Percentiles rank a stretch among this genome's conserved stretches.
phyloP scores from a whole-genome alignment of 1,139 yeast species.

The Saccharomyces hybrid region DNA sequence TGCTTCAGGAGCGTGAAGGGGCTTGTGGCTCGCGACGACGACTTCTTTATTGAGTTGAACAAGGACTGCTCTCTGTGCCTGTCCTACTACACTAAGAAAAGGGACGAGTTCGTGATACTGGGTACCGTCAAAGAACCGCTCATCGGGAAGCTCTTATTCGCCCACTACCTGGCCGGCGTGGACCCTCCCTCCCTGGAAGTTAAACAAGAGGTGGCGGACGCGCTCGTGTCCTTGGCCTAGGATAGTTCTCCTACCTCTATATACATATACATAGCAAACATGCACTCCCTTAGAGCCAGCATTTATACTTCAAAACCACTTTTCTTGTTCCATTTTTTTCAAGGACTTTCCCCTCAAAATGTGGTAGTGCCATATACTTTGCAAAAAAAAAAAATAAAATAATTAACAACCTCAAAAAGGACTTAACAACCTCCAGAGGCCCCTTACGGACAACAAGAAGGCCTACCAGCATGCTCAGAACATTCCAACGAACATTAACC shows the following conservation, averaged over 20 bases:
- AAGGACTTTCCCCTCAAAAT: neutral
- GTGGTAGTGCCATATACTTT: neutral
- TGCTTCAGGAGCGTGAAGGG: slow-evolving; percentile 4
- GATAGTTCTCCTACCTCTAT: neutral
- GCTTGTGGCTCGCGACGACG: slow-evolving; percentile 5
- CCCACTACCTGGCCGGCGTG: slow-evolving; percentile 48
- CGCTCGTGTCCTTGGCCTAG: neutral
- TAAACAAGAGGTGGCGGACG: slow-evolving; percentile 43
- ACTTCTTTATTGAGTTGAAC: slow-evolving; percentile 39
- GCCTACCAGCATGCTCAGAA: neutral
- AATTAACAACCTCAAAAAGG: too few relatives aligned
- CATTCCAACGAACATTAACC: neutral
- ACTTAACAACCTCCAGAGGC: too few relatives aligned
- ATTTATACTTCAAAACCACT: neutral
- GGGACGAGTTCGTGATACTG: slow-evolving; percentile 29
- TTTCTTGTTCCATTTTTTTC: neutral
- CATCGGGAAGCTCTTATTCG: slow-evolving; percentile 41
- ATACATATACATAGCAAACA: neutral
- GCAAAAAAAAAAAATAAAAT: neutral
- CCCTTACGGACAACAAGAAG: too few relatives aligned
- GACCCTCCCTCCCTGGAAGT: slow-evolving; percentile 42
- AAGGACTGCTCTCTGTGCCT: slow-evolving; percentile 38
- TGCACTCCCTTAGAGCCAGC: neutral
- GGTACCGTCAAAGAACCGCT: slow-evolving; percentile 44
- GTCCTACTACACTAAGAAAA: slow-evolving; percentile 34